A percentile compares a stretch with the other conserved stretches of the same genome.
Conservation (phyloP, 225 moss, liverwort and hornwort genomes). For the Pleurozium schreberi region DNA sequence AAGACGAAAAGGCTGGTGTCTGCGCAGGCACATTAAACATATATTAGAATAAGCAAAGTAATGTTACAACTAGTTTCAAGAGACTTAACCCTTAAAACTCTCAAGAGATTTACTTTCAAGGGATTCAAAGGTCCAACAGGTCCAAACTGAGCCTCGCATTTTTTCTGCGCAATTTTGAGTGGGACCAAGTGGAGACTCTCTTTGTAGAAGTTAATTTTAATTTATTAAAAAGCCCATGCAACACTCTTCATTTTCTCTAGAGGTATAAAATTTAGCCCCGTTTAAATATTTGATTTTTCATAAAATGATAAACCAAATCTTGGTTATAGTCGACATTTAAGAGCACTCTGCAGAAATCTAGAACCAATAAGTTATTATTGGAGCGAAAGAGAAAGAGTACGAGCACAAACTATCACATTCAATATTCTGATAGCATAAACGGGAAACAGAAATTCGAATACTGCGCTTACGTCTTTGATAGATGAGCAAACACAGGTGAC, state of each 20-base stretch:
- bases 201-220: background rate
- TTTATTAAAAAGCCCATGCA: background rate
- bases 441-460: background rate
- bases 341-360: background rate
- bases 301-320: background rate
- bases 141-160: too few species aligned
- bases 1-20: conserved; percentile 67
- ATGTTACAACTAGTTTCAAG: background rate
- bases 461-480: conserved; percentile 54
- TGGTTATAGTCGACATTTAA: background rate
- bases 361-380: background rate
- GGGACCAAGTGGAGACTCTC: background rate
- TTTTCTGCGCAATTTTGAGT: background rate
- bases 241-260: background rate
- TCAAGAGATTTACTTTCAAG: background rate
- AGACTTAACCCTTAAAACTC: background rate
- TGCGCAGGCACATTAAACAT: background rate
- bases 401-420: background rate
- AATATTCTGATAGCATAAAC: background rate
- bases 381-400: background rate
- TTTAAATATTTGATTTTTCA: background rate
- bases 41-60: background rate
- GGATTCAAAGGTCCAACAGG: background rate
- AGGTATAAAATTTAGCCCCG: background rate
- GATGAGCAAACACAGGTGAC: conserved; percentile 82